phyloP scores from a whole-genome alignment of 352 stramenopile species.

The Phytophthora chlamydospora region DNA sequence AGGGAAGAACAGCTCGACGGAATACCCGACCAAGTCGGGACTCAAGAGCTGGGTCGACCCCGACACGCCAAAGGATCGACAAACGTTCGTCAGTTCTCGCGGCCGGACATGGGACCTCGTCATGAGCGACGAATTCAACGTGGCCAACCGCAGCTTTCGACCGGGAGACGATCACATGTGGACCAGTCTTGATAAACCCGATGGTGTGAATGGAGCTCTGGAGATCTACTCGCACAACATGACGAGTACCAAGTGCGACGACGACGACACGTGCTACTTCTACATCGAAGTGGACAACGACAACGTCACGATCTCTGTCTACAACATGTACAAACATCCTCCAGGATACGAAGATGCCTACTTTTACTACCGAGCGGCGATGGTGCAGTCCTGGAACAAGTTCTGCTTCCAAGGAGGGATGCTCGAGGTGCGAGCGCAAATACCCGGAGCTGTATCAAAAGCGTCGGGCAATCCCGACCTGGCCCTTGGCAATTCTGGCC shows the following conservation, averaged over 20 bases:
- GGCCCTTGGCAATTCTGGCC: conserved; percentile 48
- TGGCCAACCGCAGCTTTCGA: conserved; percentile 83
- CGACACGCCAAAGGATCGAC: conserved; percentile 43
- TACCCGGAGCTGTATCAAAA: conserved; percentile 79
- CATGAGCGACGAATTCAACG: conserved; percentile 96
- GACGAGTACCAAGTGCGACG: conserved; percentile 54
- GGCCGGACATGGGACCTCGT: conserved; percentile 65
- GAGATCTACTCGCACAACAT: conserved; percentile 92
- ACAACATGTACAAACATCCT: conserved; percentile 61
- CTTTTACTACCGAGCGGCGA: conserved; percentile 75
- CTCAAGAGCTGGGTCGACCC: conserved; percentile 62
- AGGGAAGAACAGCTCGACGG: conserved; percentile 24
- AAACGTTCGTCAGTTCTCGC: conserved; percentile 52
- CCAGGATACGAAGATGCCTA: conserved; percentile 51
- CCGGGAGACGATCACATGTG: conserved; percentile 95
- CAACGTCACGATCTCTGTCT: conserved; percentile 48
- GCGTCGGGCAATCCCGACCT: conserved; percentile 57
- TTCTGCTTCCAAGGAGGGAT: conserved; percentile 95
- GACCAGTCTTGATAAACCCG: conserved; percentile 95
- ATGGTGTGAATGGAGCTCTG: conserved; percentile 90
- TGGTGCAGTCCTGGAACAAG: conserved; percentile 94
- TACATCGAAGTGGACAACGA: conserved; percentile 50
- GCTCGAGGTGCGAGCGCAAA: conserved; percentile 90
- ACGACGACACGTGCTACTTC: conserved; percentile 55
- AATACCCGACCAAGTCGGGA: conserved; percentile 45